These are phyloP conservation scores for Microcyclospora tardicrescens DNA, from an alignment of 2,329 filamentous ascomycete genomes.

Conservation along the genomic window DNA sequence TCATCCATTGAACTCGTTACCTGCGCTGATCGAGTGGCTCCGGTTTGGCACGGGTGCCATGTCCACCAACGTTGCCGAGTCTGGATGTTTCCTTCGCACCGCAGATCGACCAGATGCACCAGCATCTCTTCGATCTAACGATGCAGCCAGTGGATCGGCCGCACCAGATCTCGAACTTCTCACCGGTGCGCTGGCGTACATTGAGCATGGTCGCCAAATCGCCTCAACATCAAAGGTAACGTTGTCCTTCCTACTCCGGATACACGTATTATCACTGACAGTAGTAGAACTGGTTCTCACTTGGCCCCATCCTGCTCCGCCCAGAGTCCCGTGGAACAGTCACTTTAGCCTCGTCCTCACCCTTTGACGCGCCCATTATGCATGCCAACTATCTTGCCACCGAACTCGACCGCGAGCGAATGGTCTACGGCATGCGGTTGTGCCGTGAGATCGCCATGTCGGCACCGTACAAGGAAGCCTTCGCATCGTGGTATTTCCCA, in stretches of 20 bases:
- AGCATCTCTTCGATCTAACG: slow-evolving; percentile 37
- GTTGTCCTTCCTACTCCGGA: too few relatives aligned
- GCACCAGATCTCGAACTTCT: slow-evolving; percentile 23
- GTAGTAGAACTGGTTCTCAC: too few relatives aligned
- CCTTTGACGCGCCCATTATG: slow-evolving; percentile 27
- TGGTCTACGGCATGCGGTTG: slow-evolving; percentile 6
- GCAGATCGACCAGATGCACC: slow-evolving; percentile 6
- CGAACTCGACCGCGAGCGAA: slow-evolving; percentile 9
- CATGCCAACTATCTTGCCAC: slow-evolving; percentile 27
- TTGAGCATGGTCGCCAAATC: slow-evolving; percentile 6
- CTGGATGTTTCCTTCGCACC: slow-evolving; percentile 26
- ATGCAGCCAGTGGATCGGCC: slow-evolving; percentile 45
- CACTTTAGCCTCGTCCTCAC: slow-evolving; percentile 24
- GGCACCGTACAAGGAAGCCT: slow-evolving; percentile 5
- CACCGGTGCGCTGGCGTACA: slow-evolving; percentile 6
- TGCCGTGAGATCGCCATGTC: slow-evolving; percentile 3
- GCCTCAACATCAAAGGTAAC: background rate
- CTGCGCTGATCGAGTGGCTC: slow-evolving; percentile 17
- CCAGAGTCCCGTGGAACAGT: slow-evolving; percentile 33
- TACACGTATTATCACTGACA: too few relatives aligned
- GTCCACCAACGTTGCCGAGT: slow-evolving; percentile 34
- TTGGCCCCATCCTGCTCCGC: slow-evolving; percentile 37
- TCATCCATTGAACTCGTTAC: slow-evolving; percentile 6
- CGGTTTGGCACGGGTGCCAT: slow-evolving; percentile 45
- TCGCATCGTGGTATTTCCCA: slow-evolving; percentile 6